Percentiles rank a stretch among this genome's conserved stretches.
These are phyloP conservation scores for Rhododendron henanense DNA, from an alignment of 148 eudicot genomes.

Conservation along the genomic window DNA sequence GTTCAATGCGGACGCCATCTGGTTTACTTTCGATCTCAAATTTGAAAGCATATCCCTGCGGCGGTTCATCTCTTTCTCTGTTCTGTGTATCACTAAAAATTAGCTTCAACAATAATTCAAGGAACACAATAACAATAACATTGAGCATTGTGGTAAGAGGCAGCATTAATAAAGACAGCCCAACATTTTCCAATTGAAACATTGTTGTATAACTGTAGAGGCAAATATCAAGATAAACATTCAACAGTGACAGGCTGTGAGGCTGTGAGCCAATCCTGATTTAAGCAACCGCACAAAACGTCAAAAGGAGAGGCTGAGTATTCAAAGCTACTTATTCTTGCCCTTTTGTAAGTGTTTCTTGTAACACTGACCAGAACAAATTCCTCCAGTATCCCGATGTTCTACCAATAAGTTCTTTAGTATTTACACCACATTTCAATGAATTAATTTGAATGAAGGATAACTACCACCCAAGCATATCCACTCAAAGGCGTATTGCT, in stretches of 20 bases:
- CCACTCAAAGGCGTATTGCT: not conserved
- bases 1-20: conserved; percentile 86
- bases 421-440: not conserved
- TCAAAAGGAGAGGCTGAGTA: not conserved
- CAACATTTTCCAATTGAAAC: not conserved
- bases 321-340: not conserved
- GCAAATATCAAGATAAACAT: not conserved
- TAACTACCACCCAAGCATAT: not conserved
- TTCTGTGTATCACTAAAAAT: conserved; percentile 29
- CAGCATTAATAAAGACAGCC: not conserved
- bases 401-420: not conserved
- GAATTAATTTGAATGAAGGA: not conserved
- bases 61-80: conserved; percentile 81
- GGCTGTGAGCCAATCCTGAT: not conserved
- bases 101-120: conserved; percentile 8
- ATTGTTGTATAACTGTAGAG: not conserved
- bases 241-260: not conserved
- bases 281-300: not conserved
- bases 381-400: not conserved
- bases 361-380: not conserved
- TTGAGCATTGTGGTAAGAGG: not conserved
- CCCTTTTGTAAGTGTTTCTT: not conserved
- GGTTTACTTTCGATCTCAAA: conserved; percentile 74
- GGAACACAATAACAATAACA: not conserved
- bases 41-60: conserved; percentile 71